These are phyloP conservation scores for Penicillium expansum DNA, from an alignment of 2,329 filamentous ascomycete species.

Conservation along the genomic window DNA sequence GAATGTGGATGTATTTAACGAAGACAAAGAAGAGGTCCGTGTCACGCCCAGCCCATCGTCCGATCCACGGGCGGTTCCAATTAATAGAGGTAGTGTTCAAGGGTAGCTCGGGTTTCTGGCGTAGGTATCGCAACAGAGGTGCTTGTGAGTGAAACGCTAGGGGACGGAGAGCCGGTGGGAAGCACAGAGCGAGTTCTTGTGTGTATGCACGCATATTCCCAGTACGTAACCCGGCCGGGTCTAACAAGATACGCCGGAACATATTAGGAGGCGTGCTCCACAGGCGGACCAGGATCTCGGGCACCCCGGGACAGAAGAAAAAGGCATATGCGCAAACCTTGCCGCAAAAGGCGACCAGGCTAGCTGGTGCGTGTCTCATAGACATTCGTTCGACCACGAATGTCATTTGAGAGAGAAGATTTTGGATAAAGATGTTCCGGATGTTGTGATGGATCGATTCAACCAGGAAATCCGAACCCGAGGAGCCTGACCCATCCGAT, in stretches of 20 bases:
- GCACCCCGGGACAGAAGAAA: conserved; percentile 84
- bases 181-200: conserved; percentile 64
- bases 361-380: conserved; percentile 67
- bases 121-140: conserved; percentile 58
- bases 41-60: conserved; percentile 81
- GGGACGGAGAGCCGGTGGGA: conserved; percentile 64
- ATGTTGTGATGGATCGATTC: conserved; percentile 84
- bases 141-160: conserved; percentile 64
- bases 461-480: conserved; percentile 64
- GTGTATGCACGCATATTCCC: conserved; percentile 50
- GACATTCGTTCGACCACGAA: conserved; percentile 90
- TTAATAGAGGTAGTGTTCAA: conserved; percentile 68
- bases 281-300: conserved; percentile 76
- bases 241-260: conserved; percentile 68
- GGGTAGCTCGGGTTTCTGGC: conserved; percentile 64
- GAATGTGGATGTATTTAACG: conserved; percentile 78
- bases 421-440: conserved; percentile 79
- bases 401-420: conserved; percentile 76
- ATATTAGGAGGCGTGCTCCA: conserved; percentile 71
- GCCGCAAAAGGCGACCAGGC: conserved; percentile 78
- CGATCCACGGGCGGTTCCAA: conserved; percentile 82
- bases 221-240: conserved; percentile 62
- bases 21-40: conserved; percentile 92
- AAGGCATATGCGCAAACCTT: conserved; percentile 91
- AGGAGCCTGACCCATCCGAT: conserved; percentile 56